A percentile compares a stretch with the other conserved stretches of the same genome.
phyloP scores from a whole-genome alignment of 2,329 filamentous ascomycete genomes.

The Tolypocladium paradoxum region DNA sequence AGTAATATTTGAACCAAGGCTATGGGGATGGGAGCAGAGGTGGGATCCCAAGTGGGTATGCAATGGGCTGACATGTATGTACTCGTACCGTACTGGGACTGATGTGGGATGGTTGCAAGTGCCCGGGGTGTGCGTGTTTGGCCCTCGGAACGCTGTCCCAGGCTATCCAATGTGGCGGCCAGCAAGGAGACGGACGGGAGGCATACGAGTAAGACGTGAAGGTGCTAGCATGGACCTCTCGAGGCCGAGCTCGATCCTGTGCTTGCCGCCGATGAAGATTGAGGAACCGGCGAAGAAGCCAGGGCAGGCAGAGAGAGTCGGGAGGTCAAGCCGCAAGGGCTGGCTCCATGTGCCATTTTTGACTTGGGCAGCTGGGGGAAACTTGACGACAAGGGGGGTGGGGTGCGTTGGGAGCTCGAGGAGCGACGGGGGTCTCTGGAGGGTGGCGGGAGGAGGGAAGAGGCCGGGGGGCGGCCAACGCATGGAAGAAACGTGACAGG shows the following conservation, averaged over 20 bases:
- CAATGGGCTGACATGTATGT: slow-evolving; percentile 20
- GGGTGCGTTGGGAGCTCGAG: not conserved
- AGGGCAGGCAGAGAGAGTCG: not conserved
- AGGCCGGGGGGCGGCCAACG: slow-evolving; percentile 26
- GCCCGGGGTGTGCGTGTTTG: not conserved
- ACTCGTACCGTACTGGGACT: slow-evolving; percentile 1
- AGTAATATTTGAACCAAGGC: slow-evolving; percentile 21
- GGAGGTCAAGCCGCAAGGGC: not conserved
- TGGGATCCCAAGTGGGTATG: slow-evolving; percentile 24
- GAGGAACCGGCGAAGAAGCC: not conserved
- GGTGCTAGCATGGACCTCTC: not conserved
- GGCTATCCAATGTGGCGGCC: not conserved
- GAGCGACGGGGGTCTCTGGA: not conserved
- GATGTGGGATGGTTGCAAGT: not conserved
- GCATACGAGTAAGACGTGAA: not conserved
- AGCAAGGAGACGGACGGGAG: not conserved
- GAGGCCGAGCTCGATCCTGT: not conserved
- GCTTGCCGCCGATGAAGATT: slow-evolving; percentile 1
- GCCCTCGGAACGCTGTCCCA: not conserved
- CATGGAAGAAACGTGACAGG: slow-evolving; percentile 42
- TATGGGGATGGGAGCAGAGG: slow-evolving; percentile 19
- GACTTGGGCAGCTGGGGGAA: slow-evolving; percentile 5
- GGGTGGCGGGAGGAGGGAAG: slow-evolving; percentile 15
- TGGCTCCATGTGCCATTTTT: slow-evolving; percentile 5
- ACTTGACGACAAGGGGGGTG: slow-evolving; percentile 1